phyloP scores from a whole-genome alignment of 495 filamentous ascomycete species.

The Cryomyces minteri region DNA sequence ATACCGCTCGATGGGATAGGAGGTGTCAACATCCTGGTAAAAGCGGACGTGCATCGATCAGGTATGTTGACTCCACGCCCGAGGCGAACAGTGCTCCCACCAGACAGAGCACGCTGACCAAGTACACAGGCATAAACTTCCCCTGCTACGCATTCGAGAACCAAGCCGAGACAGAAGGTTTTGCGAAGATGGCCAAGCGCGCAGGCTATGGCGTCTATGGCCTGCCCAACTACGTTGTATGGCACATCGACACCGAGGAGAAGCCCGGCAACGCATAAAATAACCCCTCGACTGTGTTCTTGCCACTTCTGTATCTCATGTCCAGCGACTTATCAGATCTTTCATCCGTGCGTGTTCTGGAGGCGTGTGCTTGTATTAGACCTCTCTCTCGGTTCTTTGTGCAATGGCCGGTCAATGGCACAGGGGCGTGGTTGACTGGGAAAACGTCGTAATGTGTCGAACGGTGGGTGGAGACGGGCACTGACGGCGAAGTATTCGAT shows the following conservation, averaged over 20 bases:
- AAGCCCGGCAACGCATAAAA: constrained; percentile 58
- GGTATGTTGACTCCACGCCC: constrained; percentile 30
- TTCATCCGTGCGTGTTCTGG: too few relatives aligned
- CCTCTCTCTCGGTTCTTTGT: too few relatives aligned
- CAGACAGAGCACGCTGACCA: too few relatives aligned
- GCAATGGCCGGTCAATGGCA: too few relatives aligned
- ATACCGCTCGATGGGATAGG: constrained; percentile 88
- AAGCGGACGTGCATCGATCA: constrained; percentile 90
- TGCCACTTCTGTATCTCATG: too few relatives aligned
- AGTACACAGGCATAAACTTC: constrained; percentile 71
- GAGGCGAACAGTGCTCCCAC: too few relatives aligned
- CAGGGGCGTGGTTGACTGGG: too few relatives aligned
- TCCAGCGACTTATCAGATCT: too few relatives aligned
- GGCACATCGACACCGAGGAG: constrained; percentile 98
- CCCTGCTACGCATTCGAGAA: constrained; percentile 96
- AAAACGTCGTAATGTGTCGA: too few relatives aligned
- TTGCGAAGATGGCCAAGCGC: constrained; percentile 96
- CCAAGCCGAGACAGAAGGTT: constrained; percentile 96
- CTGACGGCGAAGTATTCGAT: too few relatives aligned
- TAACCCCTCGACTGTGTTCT: background rate
- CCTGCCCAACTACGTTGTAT: constrained; percentile 93
- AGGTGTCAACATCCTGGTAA: constrained; percentile 92
- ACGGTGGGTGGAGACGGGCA: too few relatives aligned
- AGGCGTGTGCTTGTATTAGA: too few relatives aligned
- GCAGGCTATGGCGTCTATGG: constrained; percentile 86